phyloP scores from a whole-genome alignment of 1,284 basidiomycete genomes.

The Rhodotorula sp. region DNA sequence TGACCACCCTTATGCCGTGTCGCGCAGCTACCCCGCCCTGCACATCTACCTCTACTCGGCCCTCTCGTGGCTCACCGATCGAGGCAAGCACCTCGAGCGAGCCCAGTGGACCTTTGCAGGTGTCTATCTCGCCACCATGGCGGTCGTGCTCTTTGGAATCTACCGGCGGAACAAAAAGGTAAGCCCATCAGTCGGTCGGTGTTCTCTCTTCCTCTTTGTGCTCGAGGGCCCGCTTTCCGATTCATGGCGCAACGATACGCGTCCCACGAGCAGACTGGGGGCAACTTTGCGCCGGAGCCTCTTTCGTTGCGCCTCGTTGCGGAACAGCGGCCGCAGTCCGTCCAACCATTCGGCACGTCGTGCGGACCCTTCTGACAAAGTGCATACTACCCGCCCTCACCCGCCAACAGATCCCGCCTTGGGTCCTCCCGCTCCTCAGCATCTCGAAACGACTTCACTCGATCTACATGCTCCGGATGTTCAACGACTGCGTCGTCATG shows the following conservation, averaged over 20 bases:
- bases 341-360: too few relatives aligned
- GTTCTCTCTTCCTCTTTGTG: too few relatives aligned
- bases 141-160: slow-evolving; percentile 62
- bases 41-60: slow-evolving; percentile 80
- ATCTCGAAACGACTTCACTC: slow-evolving; percentile 93
- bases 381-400: slow-evolving; percentile 44
- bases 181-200: not conserved
- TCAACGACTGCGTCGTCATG: slow-evolving; percentile 91
- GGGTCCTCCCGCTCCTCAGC: slow-evolving; percentile 69
- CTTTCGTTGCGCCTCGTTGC: too few relatives aligned
- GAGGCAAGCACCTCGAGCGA: slow-evolving; percentile 61
- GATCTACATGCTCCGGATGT: slow-evolving; percentile 85
- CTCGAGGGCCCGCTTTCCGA: too few relatives aligned
- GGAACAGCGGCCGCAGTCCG: too few relatives aligned
- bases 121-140: slow-evolving; percentile 68
- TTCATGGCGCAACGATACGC: too few relatives aligned
- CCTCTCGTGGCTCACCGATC: slow-evolving; percentile 65
- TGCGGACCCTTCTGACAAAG: too few relatives aligned
- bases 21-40: slow-evolving; percentile 84
- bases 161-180: slow-evolving; percentile 54
- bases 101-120: slow-evolving; percentile 76
- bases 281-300: too few relatives aligned
- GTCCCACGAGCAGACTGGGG: too few relatives aligned
- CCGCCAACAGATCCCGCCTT: slow-evolving; percentile 63
- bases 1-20: fast-evolving